Percentiles rank a stretch among this genome's conserved stretches.
These are phyloP conservation scores for Metschnikowia gruessii DNA, from an alignment of 805 yeast genomes.

Conservation along the genomic window DNA sequence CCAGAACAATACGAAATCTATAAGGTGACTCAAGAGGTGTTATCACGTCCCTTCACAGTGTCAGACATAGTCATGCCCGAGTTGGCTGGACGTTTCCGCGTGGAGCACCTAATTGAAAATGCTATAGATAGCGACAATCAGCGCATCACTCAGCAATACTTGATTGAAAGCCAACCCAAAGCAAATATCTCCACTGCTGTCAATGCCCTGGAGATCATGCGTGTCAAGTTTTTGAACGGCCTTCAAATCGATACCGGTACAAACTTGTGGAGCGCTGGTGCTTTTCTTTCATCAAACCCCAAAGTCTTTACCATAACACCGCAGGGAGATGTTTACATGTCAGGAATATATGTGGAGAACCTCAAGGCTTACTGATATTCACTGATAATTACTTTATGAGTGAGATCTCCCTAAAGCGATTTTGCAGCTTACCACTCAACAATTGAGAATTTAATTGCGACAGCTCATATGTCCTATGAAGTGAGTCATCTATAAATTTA, in stretches of 20 bases:
- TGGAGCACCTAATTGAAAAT: constrained; percentile 46
- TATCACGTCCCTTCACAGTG: constrained; percentile 6
- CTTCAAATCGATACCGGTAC: constrained; percentile 22
- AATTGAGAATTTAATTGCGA: too few relatives aligned
- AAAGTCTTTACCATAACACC: constrained; percentile 20
- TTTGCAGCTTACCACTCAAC: too few relatives aligned
- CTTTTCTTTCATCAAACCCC: constrained; percentile 15
- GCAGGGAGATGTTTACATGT: constrained; percentile 25
- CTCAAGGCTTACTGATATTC: constrained; percentile 22
- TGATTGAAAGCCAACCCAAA: constrained; percentile 14
- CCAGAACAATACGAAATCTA: constrained; percentile 28
- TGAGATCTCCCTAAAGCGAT: not conserved
- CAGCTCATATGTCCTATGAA: too few relatives aligned
- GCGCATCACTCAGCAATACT: constrained; percentile 27
- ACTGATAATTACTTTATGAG: not conserved
- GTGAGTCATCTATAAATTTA: too few relatives aligned
- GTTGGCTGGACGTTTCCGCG: constrained; percentile 40
- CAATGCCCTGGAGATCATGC: constrained; percentile 17
- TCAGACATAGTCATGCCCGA: constrained; percentile 40
- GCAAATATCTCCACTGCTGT: not conserved
- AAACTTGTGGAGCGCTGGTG: constrained; percentile 31
- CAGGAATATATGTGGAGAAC: constrained; percentile 33
- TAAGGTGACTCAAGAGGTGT: constrained; percentile 10
- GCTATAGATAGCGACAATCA: constrained; percentile 40
- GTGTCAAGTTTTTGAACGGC: constrained; percentile 37